phyloP scores from a whole-genome alignment of 2,329 filamentous ascomycete species.

The Aspergillus floridensis region DNA sequence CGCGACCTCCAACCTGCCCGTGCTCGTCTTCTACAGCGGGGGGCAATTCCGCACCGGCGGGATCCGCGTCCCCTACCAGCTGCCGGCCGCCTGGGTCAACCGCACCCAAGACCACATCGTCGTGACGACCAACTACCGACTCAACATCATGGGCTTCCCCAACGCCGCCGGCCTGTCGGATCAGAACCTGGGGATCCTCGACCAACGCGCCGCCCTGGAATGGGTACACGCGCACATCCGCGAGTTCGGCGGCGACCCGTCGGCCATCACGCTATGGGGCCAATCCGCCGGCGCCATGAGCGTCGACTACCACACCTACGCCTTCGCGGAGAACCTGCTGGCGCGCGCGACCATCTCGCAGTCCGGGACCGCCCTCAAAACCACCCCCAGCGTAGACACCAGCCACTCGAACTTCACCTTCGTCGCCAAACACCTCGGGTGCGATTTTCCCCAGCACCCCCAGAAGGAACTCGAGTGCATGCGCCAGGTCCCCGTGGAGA shows the following conservation, averaged over 20 bases:
- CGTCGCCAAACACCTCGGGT: background rate
- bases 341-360: background rate
- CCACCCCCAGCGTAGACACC: background rate
- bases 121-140: constrained; percentile 1
- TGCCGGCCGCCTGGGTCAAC: background rate
- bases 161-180: background rate
- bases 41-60: background rate
- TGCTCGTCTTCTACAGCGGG: background rate
- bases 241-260: background rate
- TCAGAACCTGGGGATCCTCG: constrained; percentile 2
- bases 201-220: background rate
- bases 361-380: background rate
- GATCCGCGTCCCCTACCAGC: background rate
- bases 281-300: background rate
- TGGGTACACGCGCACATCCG: background rate
- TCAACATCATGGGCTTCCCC: constrained; percentile 3
- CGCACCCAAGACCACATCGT: constrained; percentile 3
- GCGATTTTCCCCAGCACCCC: background rate
- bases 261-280: constrained; percentile 1
- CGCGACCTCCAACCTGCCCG: background rate
- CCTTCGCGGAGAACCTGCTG: background rate
- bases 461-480: background rate
- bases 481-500: background rate
- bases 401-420: constrained; percentile 1
- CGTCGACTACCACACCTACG: constrained; percentile 4